These are phyloP conservation scores for Rhizoclosmatium hyalinum DNA, from an alignment of 371 early-diverging fungal genomes.

Conservation along the genomic window DNA sequence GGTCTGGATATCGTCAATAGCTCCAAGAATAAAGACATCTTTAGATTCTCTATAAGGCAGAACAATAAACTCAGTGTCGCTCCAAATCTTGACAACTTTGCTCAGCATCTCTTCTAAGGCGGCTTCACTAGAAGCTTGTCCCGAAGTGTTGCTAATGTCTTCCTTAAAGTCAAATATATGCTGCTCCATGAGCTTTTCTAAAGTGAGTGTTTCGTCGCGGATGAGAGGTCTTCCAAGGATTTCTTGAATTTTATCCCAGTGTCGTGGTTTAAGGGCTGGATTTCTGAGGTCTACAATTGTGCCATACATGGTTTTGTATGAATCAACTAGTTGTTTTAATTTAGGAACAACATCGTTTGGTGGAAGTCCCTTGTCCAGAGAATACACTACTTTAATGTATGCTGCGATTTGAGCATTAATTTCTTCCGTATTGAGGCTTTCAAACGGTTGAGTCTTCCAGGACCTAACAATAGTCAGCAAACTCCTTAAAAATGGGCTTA, in stretches of 20 bases:
- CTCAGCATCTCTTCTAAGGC: constrained; percentile 51
- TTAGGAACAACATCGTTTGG: constrained; percentile 42
- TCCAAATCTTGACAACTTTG: constrained; percentile 60
- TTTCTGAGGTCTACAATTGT: constrained; percentile 50
- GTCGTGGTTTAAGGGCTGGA: constrained; percentile 46
- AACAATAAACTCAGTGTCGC: constrained; percentile 61
- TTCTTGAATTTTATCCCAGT: constrained; percentile 52
- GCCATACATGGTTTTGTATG: constrained; percentile 43
- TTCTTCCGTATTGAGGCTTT: constrained; percentile 53
- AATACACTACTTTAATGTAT: constrained; percentile 49
- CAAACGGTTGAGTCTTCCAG: constrained; percentile 51
- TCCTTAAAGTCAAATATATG: constrained; percentile 52
- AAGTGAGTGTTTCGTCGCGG: constrained; percentile 42
- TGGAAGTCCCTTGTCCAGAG: constrained; percentile 59
- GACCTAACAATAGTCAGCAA: constrained; percentile 21
- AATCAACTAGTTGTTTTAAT: constrained; percentile 44
- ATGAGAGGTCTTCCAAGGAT: constrained; percentile 46
- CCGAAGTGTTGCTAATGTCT: constrained; percentile 49
- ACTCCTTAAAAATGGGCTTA: background rate
- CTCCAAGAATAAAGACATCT: constrained; percentile 62
- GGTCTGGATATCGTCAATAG: constrained; percentile 62
- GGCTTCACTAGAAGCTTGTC: constrained; percentile 49
- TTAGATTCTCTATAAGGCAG: constrained; percentile 61
- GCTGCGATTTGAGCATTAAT: constrained; percentile 48
- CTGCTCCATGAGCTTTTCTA: constrained; percentile 48